These are phyloP conservation scores for Penicillium sp. DNA, from an alignment of 2,329 filamentous ascomycete genomes.

Conservation along the genomic window DNA sequence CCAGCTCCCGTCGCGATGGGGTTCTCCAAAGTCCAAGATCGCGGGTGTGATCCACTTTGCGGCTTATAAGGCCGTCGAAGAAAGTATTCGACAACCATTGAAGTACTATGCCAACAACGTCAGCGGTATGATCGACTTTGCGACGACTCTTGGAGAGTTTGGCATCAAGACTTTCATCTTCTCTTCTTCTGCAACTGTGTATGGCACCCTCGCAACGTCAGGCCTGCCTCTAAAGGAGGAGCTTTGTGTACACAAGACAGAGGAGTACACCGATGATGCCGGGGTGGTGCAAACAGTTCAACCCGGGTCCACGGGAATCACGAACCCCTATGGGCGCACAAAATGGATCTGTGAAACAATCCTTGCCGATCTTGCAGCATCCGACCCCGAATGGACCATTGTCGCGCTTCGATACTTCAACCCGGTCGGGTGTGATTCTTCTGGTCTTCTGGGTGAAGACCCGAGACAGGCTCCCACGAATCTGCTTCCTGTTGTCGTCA, in stretches of 20 bases:
- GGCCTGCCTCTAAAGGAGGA: slow-evolving; percentile 61
- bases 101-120: slow-evolving; percentile 72
- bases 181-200: slow-evolving; percentile 70
- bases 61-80: slow-evolving; percentile 68
- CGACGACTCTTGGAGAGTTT: slow-evolving; percentile 61
- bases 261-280: slow-evolving; percentile 49
- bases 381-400: slow-evolving; percentile 66
- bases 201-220: slow-evolving; percentile 59
- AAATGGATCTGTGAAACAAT: slow-evolving; percentile 73
- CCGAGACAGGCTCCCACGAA: slow-evolving; percentile 66
- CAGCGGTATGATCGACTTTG: slow-evolving; percentile 64
- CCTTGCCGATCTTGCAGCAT: slow-evolving; percentile 63
- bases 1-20: slow-evolving; percentile 37
- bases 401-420: slow-evolving; percentile 71
- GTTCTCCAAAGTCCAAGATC: slow-evolving; percentile 54
- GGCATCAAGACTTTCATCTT: slow-evolving; percentile 70
- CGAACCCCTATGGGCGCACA: slow-evolving; percentile 68
- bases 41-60: slow-evolving; percentile 71
- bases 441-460: slow-evolving; percentile 67
- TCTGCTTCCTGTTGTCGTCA: slow-evolving; percentile 66
- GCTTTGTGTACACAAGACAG: slow-evolving; percentile 57
- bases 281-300: slow-evolving; percentile 49
- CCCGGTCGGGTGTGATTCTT: slow-evolving; percentile 68
- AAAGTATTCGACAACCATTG: slow-evolving; percentile 64
- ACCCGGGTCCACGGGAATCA: slow-evolving; percentile 61